phyloP scores from a whole-genome alignment of 495 filamentous ascomycete species.

The Glonium stellatum region DNA sequence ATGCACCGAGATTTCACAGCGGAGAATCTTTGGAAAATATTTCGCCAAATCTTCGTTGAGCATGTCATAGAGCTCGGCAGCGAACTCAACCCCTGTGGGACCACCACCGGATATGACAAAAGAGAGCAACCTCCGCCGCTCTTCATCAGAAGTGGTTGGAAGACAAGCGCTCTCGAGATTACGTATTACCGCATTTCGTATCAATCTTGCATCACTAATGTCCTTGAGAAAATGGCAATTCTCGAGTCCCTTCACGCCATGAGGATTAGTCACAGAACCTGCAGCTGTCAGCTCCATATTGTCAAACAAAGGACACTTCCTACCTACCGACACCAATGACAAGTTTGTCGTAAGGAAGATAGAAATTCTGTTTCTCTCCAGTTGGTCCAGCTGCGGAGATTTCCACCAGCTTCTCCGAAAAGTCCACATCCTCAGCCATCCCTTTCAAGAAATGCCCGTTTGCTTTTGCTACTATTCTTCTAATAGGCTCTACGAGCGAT shows the following conservation, averaged over 20 bases:
- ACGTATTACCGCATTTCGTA: constrained; percentile 82
- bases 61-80: constrained; percentile 90
- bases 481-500: constrained; percentile 86
- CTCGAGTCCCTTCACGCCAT: constrained; percentile 93
- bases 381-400: constrained; percentile 62
- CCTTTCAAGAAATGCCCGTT: constrained; percentile 87
- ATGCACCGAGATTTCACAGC: constrained; percentile 96
- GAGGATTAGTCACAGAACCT: constrained; percentile 86
- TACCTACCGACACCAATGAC: constrained; percentile 77
- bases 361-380: constrained; percentile 72
- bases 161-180: constrained; percentile 92
- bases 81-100: constrained; percentile 95
- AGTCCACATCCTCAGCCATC: constrained; percentile 77
- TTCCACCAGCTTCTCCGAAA: constrained; percentile 85
- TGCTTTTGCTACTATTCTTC: constrained; percentile 68
- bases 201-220: constrained; percentile 80
- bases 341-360: constrained; percentile 98
- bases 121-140: constrained; percentile 77
- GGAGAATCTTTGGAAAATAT: constrained; percentile 78
- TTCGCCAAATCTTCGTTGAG: constrained; percentile 87
- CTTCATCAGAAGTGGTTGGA: constrained; percentile 83
- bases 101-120: constrained; percentile 95
- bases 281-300: background rate
- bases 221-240: constrained; percentile 92
- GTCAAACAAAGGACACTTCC: background rate